Conservation (phyloP, 2,329 filamentous ascomycete species). For the Exophiala xenobiotica region DNA sequence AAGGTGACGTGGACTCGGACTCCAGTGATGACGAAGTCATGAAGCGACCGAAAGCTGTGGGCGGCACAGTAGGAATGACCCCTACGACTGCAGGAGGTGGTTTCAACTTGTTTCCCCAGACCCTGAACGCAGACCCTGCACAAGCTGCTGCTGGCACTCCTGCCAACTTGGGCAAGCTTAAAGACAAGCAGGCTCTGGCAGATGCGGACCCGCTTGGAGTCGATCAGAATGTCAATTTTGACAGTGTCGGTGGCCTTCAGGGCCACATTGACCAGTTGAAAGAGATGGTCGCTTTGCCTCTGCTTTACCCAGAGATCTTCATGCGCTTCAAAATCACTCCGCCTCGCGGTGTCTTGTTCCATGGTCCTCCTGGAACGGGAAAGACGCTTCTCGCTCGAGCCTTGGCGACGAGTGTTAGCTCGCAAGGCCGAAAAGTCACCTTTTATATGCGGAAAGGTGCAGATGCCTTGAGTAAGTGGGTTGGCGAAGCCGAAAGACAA, state of each 20-base stretch:
- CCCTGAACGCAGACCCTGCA: slow-evolving; percentile 57
- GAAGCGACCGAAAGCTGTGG: slow-evolving; percentile 56
- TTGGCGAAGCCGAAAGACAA: slow-evolving; percentile 95
- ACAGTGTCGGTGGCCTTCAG: slow-evolving; percentile 86
- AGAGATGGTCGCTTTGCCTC: slow-evolving; percentile 94
- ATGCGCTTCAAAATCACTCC: slow-evolving; percentile 88
- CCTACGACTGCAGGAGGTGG: slow-evolving; percentile 56
- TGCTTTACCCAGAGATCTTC: slow-evolving; percentile 94
- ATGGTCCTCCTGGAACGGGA: slow-evolving; percentile 94
- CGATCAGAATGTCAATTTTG: slow-evolving; percentile 88
- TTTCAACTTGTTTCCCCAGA: slow-evolving; percentile 56
- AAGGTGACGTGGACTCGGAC: slow-evolving; percentile 83
- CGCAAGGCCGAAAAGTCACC: slow-evolving; percentile 88
- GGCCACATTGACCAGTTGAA: slow-evolving; percentile 96
- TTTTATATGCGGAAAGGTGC: slow-evolving; percentile 99
- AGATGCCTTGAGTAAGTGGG: slow-evolving; percentile 97
- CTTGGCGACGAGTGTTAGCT: slow-evolving; percentile 84
- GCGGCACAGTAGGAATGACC: slow-evolving; percentile 65
- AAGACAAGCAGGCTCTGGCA: slow-evolving; percentile 85
- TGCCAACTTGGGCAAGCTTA: slow-evolving; percentile 87
- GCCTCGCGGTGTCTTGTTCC: slow-evolving; percentile 90
- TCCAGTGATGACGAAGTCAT: slow-evolving; percentile 91
- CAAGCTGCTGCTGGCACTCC: slow-evolving; percentile 61
- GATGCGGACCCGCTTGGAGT: slow-evolving; percentile 94
- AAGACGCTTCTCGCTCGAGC: slow-evolving; percentile 96